Conservation (phyloP, 1,284 basidiomycete genomes). For the Tranzscheliella williamsii region DNA sequence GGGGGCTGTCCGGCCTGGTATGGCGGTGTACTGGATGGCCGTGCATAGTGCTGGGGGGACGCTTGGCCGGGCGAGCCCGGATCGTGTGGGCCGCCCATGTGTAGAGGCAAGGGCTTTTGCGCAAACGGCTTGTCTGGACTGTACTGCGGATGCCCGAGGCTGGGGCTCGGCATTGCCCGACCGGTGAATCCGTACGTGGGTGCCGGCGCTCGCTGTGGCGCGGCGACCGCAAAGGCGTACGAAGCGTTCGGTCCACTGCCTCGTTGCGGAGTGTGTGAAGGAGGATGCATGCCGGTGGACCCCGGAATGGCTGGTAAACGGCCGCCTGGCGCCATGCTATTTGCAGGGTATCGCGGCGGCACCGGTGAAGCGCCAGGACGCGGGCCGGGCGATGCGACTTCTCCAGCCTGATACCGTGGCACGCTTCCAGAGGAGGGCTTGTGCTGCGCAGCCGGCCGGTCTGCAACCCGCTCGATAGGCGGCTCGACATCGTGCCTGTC, state of each 20-base stretch:
- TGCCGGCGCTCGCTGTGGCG: slow-evolving; percentile 5
- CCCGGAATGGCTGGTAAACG: no score
- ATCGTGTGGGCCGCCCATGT: no score
- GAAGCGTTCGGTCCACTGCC: slow-evolving; percentile 14
- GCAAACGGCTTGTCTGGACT: neutral
- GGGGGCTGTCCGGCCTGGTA: no score
- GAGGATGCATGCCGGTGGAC: neutral
- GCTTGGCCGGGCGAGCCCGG: neutral
- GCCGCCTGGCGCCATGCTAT: no score
- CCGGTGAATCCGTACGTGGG: neutral
- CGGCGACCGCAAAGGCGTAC: slow-evolving; percentile 19
- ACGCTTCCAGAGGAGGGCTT: neutral
- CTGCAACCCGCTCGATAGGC: neutral
- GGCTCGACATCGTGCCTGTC: slow-evolving; percentile 35
- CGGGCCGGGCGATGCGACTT: slow-evolving; percentile 1
- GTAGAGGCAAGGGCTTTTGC: no score
- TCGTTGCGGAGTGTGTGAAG: slow-evolving; percentile 8
- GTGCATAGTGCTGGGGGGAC: no score
- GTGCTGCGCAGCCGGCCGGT: neutral
- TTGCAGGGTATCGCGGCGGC: neutral
- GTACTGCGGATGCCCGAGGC: neutral
- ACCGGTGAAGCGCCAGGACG: neutral
- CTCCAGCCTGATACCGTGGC: neutral
- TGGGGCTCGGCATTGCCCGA: slow-evolving; percentile 3
- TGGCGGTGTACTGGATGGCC: no score